Evolutionary conservation across 2,329 filamentous ascomycete genomes (phyloP), one percentile per base, ranked within the genome.

Genomic region (Penicillium decumbens): DNA sequence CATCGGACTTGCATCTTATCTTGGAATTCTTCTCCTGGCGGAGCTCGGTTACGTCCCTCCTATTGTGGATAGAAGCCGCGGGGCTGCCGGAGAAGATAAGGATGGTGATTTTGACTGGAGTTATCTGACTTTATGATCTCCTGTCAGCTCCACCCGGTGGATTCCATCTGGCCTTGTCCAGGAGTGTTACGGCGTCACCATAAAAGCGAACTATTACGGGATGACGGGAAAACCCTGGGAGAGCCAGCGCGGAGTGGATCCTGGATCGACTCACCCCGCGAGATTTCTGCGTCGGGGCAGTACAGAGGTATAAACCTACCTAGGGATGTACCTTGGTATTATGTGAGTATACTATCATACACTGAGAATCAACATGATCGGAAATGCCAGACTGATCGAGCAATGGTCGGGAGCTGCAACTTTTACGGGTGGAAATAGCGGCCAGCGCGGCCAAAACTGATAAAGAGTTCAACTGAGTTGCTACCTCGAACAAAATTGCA

Each of bases 91-190:
- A 18, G 50, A 50, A 46, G 20, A 33, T 15, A 38, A 51, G 44
- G 37, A 38, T 37, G 43, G 28, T 59, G 55, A 58, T 57, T 54
- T 54, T 51, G 55, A 50, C 49, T 54, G 37, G 40, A 50, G 52
- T 55, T 51, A 59, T 57, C 55, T 53, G 55, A 54, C 56, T 59
- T 56, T 56, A 61, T 61, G 58, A 54, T 55, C 47, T 52, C 52
- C 52, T 51, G 47, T 45, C 33, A 18, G 50, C 58, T 59, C 57
- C 57, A 59, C 57, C 29, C 2, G 41, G 56, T 59, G 56, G 58
- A 40, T 58, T 58, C 49, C 30, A 37, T 47, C 13, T 27, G 41
- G 29, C 30, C 41, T 41, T 38, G 43, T 40, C 20, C 18, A 49
- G 43, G 30, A 50, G 41, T 47, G 41, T 33, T 35, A 41, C 23